These are phyloP conservation scores for Microbotryum violaceum DNA, from an alignment of 1,284 basidiomycete genomes.

Conservation along the genomic window DNA sequence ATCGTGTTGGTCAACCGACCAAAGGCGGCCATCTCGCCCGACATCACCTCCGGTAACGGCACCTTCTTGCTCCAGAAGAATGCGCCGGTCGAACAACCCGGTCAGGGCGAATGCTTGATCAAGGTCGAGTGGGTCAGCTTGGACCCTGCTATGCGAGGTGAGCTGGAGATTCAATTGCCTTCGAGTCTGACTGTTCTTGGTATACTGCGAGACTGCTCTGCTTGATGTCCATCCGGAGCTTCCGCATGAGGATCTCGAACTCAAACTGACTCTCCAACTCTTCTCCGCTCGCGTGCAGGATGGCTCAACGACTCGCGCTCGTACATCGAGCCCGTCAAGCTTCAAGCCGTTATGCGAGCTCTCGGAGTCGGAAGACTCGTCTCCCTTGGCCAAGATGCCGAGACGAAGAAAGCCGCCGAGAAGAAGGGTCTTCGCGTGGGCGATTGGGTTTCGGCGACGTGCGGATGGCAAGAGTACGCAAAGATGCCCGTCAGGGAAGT, in stretches of 20 bases:
- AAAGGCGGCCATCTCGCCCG: conserved; percentile 34
- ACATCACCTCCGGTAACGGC: conserved; percentile 29
- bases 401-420: neutral
- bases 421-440: conserved; percentile 14
- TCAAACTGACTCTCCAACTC: neutral
- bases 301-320: conserved; percentile 32
- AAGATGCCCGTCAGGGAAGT: conserved; percentile 22
- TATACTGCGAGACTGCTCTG: neutral
- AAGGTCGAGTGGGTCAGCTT: conserved; percentile 38
- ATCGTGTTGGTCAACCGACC: conserved; percentile 40
- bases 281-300: conserved; percentile 9
- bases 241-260: neutral
- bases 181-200: neutral
- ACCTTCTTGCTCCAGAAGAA: conserved; percentile 34
- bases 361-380: conserved; percentile 27
- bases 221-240: no score
- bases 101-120: conserved; percentile 35
- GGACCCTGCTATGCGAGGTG: conserved; percentile 37
- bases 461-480: conserved; percentile 32
- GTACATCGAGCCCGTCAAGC: conserved; percentile 32
- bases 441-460: conserved; percentile 20
- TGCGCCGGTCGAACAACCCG: conserved; percentile 30
- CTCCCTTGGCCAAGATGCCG: conserved; percentile 2
- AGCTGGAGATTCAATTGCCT: neutral
- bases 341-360: conserved; percentile 33